Percentiles rank a stretch among this genome's conserved stretches.
Evolutionary conservation across 805 yeast species (phyloP).

Genomic region (Priceomyces carsonii): DNA sequence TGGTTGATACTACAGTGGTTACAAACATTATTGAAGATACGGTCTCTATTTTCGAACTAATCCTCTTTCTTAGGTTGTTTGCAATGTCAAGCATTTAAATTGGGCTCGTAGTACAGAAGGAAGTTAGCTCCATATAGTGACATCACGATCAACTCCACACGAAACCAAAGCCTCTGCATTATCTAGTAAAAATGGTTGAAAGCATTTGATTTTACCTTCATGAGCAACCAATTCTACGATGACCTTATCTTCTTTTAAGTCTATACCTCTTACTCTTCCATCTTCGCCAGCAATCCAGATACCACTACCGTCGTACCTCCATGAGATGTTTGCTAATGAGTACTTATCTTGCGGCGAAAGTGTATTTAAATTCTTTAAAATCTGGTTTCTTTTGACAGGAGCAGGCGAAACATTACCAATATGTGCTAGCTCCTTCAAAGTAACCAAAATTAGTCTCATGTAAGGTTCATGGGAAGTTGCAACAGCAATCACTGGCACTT

Average conservation of each 20-base stretch:
- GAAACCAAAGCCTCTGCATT: constrained; percentile 42
- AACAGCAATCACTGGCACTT: constrained; percentile 46
- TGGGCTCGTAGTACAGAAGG: too few species aligned
- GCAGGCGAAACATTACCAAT: background rate
- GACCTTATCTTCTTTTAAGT: constrained; percentile 41
- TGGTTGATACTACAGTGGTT: too few species aligned
- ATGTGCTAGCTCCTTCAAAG: constrained; percentile 33
- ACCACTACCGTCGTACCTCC: constrained; percentile 50
- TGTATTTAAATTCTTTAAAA: constrained; percentile 38
- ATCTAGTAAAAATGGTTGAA: constrained; percentile 23
- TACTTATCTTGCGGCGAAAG: constrained; percentile 70
- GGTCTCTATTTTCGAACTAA: too few species aligned
- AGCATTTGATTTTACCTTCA: constrained; percentile 51
- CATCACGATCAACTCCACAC: constrained; percentile 45
- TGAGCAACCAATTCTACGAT: constrained; percentile 35
- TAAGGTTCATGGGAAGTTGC: constrained; percentile 81
- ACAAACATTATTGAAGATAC: too few species aligned
- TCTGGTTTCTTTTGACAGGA: constrained; percentile 26
- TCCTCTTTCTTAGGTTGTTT: too few species aligned
- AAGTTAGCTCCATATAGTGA: constrained; percentile 6
- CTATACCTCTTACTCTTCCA: constrained; percentile 62
- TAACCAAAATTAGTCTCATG: constrained; percentile 63
- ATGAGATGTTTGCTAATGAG: constrained; percentile 49
- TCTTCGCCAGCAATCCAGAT: constrained; percentile 73
- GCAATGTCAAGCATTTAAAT: too few species aligned